phyloP scores from a whole-genome alignment of 257 asterid genomes.

The Solanum sejunctum region DNA sequence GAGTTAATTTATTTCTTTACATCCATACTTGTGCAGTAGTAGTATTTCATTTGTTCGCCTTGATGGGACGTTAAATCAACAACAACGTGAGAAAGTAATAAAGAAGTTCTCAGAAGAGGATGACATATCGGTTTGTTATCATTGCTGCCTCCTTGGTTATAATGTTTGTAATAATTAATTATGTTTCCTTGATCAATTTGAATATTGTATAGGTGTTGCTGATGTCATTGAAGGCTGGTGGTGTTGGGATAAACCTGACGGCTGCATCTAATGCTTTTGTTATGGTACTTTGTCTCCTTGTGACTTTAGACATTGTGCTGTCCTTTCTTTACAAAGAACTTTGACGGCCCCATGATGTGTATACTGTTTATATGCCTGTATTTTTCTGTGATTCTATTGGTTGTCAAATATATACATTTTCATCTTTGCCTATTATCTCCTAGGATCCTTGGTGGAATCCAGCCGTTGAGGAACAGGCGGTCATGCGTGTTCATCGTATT shows the following conservation, averaged over 20 bases:
- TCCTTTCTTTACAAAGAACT: not conserved
- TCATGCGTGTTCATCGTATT: conserved; percentile 97
- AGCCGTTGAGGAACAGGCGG: conserved; percentile 98
- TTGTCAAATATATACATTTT: not conserved
- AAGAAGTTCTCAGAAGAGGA: conserved; percentile 80
- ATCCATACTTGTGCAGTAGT: conserved; percentile 30
- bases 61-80: conserved; percentile 92
- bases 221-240: conserved; percentile 97
- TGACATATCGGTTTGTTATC: conserved; percentile 40
- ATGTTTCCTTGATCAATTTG: not conserved
- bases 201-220: conserved; percentile 51
- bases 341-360: not conserved
- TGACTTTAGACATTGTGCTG: not conserved
- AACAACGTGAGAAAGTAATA: conserved; percentile 84
- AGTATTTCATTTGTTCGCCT: conserved; percentile 66
- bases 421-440: not conserved
- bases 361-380: not conserved
- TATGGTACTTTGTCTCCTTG: conserved; percentile 36
- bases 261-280: conserved; percentile 94
- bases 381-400: not conserved
- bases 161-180: not conserved
- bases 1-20: not conserved
- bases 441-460: conserved; percentile 99
- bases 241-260: conserved; percentile 92
- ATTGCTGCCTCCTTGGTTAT: not conserved